Evolutionary conservation across 768 basidiomycete genomes (phyloP), one percentile per base, ranked within the genome.

Genomic region (Pisolithus tinctorius): DNA sequence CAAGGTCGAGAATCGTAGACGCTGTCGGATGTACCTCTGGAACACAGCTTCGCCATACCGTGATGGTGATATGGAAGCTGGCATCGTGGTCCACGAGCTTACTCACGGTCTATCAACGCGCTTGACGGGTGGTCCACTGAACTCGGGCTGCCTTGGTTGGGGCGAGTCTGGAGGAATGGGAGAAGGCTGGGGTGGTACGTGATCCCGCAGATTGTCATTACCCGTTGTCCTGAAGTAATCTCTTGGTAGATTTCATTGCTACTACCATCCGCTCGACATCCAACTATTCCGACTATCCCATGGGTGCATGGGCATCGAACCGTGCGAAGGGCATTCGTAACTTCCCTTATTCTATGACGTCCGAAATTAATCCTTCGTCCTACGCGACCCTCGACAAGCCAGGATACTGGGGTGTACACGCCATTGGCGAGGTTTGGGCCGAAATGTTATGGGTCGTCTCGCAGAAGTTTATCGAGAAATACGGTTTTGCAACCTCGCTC

Each of bases 131-230:
- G 95, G 95, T 3, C 93, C 93, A 0, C 76, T 81, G 49, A 90
- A 95, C 71, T 93, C 91, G 29, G 89, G 88, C 2, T 96, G 94
- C 66, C 82, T 98, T 50, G 92, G 91, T 10, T 98, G 88, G 85
- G 94, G 95, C 47, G 93, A 98, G 72, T 78, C 84, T 26, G 95
- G 95, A 37, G 95, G 93, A 25, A 97, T 97, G 94, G 94, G 94
- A 58, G 93, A 96, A 70, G 93, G 93, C 13, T 96, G 93, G 93
- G 93, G 93, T 56, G 84, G 81, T 78, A 50, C 42, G 72, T 68
- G 23, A 4, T 13, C 3, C 8, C 0, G 6, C 4, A 13, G 5
- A 17, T 27, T 45, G 26, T n/a, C n/a, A 45, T 30, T 1, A 1
- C 14, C 4, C 7, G 6, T 8, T 30, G 14, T 16, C n/a, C 11